Percentiles rank a stretch among this genome's conserved stretches.
These are phyloP conservation scores for Alternaria sp. DNA, from an alignment of 2,329 filamentous ascomycete species.

Conservation along the genomic window DNA sequence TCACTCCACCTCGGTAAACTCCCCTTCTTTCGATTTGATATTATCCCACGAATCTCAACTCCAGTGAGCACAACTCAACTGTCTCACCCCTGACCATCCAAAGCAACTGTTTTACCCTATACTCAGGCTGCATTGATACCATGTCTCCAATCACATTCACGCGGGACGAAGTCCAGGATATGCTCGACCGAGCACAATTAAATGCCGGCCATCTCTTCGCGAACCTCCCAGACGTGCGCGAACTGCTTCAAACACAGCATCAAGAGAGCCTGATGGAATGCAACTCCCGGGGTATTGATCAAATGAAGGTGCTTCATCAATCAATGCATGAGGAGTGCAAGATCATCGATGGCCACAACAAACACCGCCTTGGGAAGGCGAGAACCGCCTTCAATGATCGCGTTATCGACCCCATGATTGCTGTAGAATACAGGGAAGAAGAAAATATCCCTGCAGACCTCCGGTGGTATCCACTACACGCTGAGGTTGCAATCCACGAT, in stretches of 20 bases:
- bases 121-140: background rate
- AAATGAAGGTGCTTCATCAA: constrained; percentile 2
- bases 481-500: background rate
- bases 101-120: background rate
- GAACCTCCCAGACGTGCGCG: background rate
- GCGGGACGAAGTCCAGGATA: constrained; percentile 1
- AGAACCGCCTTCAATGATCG: background rate
- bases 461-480: constrained; percentile 13
- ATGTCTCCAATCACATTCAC: background rate
- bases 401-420: background rate
- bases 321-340: constrained; percentile 3
- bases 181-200: constrained; percentile 8
- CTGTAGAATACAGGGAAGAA: constrained; percentile 4
- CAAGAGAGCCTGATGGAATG: constrained; percentile 2
- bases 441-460: constrained; percentile 13
- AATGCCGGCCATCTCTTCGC: background rate
- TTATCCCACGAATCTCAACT: background rate
- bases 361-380: constrained; percentile 15
- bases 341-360: constrained; percentile 18
- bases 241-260: constrained; percentile 1
- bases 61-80: background rate
- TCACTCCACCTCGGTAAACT: background rate
- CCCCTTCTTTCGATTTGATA: background rate
- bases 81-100: background rate
- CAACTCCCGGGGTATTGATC: background rate